Conservation (phyloP, 148 eudicot genomes). For the Linanthus parryae region DNA sequence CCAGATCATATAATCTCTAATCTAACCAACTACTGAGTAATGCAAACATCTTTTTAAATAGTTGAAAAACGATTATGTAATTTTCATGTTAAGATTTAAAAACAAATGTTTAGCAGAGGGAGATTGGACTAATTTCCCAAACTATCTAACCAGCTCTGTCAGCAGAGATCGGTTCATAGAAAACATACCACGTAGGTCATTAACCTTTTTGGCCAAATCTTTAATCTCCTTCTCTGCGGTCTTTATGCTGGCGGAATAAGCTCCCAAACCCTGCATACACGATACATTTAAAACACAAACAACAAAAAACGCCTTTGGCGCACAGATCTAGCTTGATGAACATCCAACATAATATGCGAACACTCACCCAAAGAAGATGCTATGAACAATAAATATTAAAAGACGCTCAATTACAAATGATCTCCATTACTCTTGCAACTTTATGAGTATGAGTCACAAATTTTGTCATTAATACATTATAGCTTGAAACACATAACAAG, state of each 20-base stretch:
- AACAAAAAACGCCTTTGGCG: not conserved
- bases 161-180: not conserved
- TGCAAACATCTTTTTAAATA: too few species aligned
- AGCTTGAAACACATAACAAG: too few species aligned
- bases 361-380: too few species aligned
- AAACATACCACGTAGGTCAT: constrained; percentile 70
- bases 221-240: constrained; percentile 73
- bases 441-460: too few species aligned
- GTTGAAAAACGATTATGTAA: too few species aligned
- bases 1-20: too few species aligned
- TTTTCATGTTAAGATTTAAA: too few species aligned
- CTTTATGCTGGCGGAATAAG: constrained; percentile 72
- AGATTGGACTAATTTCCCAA: not conserved
- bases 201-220: constrained; percentile 83
- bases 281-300: not conserved
- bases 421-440: too few species aligned
- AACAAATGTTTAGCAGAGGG: not conserved
- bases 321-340: not conserved
- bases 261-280: constrained; percentile 70
- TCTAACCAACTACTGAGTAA: too few species aligned
- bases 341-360: not conserved
- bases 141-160: not conserved
- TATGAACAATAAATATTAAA: too few species aligned
- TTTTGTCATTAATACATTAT: too few species aligned
- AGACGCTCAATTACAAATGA: too few species aligned